Conservation (phyloP, 2,329 filamentous ascomycete species). For the Alternaria triticina region DNA sequence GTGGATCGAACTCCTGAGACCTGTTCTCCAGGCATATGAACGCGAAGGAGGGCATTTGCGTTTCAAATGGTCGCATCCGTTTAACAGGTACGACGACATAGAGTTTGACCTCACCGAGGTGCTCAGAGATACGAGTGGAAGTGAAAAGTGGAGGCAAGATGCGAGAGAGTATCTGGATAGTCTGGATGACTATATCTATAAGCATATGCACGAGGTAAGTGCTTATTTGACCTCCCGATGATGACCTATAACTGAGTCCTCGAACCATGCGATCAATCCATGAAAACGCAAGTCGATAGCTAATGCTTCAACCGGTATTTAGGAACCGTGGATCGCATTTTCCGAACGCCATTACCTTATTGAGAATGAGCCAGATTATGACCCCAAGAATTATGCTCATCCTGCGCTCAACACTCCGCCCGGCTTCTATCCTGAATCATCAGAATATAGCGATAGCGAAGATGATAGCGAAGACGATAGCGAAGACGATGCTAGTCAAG, state of each 20-base stretch:
- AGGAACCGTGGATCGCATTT: neutral
- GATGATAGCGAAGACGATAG: neutral
- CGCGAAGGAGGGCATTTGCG: neutral
- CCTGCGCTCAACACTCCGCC: neutral
- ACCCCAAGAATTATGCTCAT: neutral
- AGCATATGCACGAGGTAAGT: neutral
- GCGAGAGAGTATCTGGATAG: neutral
- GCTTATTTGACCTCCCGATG: neutral
- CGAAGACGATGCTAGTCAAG: neutral
- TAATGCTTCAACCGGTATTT: neutral
- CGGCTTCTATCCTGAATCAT: neutral
- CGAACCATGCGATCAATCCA: neutral
- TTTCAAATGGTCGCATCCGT: neutral
- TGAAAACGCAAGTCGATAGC: neutral
- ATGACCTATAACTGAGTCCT: neutral
- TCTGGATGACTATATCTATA: neutral
- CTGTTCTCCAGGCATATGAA: neutral
- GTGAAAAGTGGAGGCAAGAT: neutral
- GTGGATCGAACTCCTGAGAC: neutral
- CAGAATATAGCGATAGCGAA: neutral
- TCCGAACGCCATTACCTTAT: neutral
- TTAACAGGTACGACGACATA: neutral
- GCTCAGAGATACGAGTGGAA: neutral
- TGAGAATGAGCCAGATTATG: neutral
- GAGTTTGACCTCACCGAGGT: neutral